phyloP scores from a whole-genome alignment of 257 asterid species.

The Fraxinus americana region DNA sequence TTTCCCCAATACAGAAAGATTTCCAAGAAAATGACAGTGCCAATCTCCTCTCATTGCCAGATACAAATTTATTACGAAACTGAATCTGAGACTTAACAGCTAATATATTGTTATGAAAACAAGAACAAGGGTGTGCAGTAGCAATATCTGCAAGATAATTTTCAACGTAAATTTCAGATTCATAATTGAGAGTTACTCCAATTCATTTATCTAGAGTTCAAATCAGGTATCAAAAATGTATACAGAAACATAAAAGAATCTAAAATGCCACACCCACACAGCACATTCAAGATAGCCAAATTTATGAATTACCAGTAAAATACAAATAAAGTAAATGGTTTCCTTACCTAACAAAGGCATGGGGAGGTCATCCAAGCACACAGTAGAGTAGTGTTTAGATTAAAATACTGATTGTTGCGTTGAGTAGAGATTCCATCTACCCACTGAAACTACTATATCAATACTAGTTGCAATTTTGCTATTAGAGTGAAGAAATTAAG shows the following conservation, averaged over 20 bases:
- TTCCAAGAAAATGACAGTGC: slow-evolving; percentile 45
- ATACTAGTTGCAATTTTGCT: background rate
- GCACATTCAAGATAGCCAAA: background rate
- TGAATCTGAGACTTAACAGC: slow-evolving; percentile 47
- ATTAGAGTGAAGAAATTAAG: background rate
- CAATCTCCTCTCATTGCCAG: slow-evolving; percentile 50
- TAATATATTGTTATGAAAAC: slow-evolving; percentile 52
- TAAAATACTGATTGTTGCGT: slow-evolving; percentile 18
- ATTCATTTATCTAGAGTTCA: background rate
- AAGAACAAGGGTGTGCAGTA: slow-evolving; percentile 74
- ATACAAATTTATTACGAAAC: slow-evolving; percentile 34
- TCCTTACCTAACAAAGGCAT: slow-evolving; percentile 82
- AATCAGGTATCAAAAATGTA: background rate
- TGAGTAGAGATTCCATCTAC: slow-evolving; percentile 33
- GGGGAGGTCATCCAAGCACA: slow-evolving; percentile 84
- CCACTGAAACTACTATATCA: background rate
- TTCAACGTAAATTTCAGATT: slow-evolving; percentile 1
- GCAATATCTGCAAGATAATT: slow-evolving; percentile 75
- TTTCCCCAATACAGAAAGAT: slow-evolving; percentile 33
- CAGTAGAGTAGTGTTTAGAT: slow-evolving; percentile 26
- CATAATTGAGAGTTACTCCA: background rate
- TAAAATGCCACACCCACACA: background rate
- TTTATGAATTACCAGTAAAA: background rate
- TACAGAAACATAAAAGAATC: background rate
- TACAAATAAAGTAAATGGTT: background rate